Evolutionary conservation across 305 asterid genomes (phyloP), one percentile per base, ranked within the genome.

Genomic region (Fraxinus paxiana): DNA sequence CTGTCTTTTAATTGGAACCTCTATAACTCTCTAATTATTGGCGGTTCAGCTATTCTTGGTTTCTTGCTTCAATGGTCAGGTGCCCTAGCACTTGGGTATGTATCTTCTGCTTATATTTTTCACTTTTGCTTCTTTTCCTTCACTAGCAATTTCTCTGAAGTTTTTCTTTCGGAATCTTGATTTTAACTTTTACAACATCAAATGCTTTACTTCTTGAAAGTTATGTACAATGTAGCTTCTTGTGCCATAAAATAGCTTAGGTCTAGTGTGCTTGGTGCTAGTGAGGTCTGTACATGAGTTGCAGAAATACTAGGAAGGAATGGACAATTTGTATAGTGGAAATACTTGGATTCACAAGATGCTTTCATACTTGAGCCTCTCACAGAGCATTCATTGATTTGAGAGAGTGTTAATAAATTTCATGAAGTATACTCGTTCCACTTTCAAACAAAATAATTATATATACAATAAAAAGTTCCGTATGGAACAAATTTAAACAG

Each of bases 21-120:
- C 30, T 84, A 87, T 75, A 96, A 92, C 83, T 87, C 91, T 75
- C 65, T 92, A 41, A 87, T 81, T 51, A 92, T 96, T 75, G 92
- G 94, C 34, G 92, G 87, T 75, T 94, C 99, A 0, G 99, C 99
- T 56, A 81, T 94, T 83, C 96, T 96, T 15, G 99, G 98, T 48
- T 96, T 96, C 92, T 89, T 96, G 91, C 99, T 96, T 84, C 98
- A 96, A 81, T 94, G 98, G 97, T 96, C 99, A 5, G 98, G 99
- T 82, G 99, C 99, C 82, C 90, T 96, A 61, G 99, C 99, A 83
- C 97, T 96, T 17, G 98, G 99, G 99, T 94, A 86, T 31, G 90
- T 83, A 48, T 59, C 46, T 79, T 79, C 51, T 41, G 74, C 79
- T 80, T 73, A 54, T 80, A 12, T 73, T 46, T 34, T 65, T 70